phyloP scores from a whole-genome alignment of 2,329 filamentous ascomycete species.

The Pestalotiopsis sp. region DNA sequence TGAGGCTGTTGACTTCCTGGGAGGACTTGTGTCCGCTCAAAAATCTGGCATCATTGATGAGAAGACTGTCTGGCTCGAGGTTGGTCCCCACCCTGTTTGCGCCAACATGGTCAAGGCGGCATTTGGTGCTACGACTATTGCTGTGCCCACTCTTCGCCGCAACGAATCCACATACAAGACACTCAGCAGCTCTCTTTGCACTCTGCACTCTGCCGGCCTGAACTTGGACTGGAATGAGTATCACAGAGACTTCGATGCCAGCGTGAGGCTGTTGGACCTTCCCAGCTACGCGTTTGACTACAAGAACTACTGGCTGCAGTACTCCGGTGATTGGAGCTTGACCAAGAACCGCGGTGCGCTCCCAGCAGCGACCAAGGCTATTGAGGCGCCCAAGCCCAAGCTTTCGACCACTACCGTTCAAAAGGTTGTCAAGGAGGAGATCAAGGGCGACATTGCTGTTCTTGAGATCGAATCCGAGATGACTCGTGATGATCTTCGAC shows the following conservation, averaged over 20 bases:
- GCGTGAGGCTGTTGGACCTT: conserved; percentile 63
- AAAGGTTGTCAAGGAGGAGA: conserved; percentile 62
- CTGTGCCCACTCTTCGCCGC: conserved; percentile 63
- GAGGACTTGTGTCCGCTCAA: conserved; percentile 61
- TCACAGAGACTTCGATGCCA: conserved; percentile 61
- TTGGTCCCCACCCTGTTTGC: conserved; percentile 75
- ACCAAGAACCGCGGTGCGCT: conserved; percentile 64
- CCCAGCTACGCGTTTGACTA: conserved; percentile 70
- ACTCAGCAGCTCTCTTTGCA: conserved; percentile 57
- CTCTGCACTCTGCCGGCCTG: conserved; percentile 60
- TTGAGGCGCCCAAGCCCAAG: conserved; percentile 47
- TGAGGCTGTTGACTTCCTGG: conserved; percentile 70
- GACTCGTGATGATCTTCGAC: conserved; percentile 63
- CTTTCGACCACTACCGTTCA: conserved; percentile 69
- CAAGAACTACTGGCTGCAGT: conserved; percentile 75
- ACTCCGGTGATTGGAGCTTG: conserved; percentile 60
- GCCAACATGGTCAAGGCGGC: conserved; percentile 69
- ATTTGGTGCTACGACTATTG: conserved; percentile 55
- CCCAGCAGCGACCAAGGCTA: conserved; percentile 41
- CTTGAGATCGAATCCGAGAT: conserved; percentile 70
- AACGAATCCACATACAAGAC: conserved; percentile 68
- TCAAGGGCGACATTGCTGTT: conserved; percentile 60
- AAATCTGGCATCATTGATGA: conserved; percentile 62
- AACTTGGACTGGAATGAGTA: conserved; percentile 69
- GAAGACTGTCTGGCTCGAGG: conserved; percentile 71